Conservation (phyloP, 257 asterid species). For the Pogostemon cablin region DNA sequence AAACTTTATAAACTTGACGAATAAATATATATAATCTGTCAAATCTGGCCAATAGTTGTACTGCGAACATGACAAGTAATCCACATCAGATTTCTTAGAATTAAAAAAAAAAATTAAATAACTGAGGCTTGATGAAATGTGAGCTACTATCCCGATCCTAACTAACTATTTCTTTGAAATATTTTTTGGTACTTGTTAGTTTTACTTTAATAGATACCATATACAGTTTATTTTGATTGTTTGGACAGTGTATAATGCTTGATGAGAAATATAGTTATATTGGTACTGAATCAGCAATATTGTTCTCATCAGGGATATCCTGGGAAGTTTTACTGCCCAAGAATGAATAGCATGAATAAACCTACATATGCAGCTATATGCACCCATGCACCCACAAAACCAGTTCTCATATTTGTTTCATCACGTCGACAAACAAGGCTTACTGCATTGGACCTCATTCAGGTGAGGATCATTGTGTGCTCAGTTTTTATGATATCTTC, state of each 20-base stretch:
- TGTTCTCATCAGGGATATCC: constrained; percentile 84
- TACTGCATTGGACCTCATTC: constrained; percentile 97
- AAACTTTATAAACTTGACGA: constrained; percentile 11
- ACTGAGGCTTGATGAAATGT: constrained; percentile 5
- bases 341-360: constrained; percentile 99
- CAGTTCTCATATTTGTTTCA: constrained; percentile 95
- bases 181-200: constrained; percentile 12
- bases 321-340: constrained; percentile 97
- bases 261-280: constrained; percentile 15
- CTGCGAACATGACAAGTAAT: too few relatives aligned
- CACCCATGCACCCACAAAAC: constrained; percentile 96
- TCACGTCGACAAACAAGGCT: constrained; percentile 99
- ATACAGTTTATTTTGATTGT: constrained; percentile 17
- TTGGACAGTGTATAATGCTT: constrained; percentile 18
- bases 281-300: constrained; percentile 22
- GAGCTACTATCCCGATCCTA: constrained; percentile 3
- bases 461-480: constrained; percentile 52
- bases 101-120: too few relatives aligned
- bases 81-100: too few relatives aligned
- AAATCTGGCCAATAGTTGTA: not conserved
- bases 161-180: constrained; percentile 5
- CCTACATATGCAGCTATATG: constrained; percentile 98
- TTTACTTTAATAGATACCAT: constrained; percentile 17
- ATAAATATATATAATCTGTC: not conserved
- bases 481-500: constrained; percentile 18